These are phyloP conservation scores for Termitomyces sp. DNA, from an alignment of 768 basidiomycete species.

Conservation along the genomic window DNA sequence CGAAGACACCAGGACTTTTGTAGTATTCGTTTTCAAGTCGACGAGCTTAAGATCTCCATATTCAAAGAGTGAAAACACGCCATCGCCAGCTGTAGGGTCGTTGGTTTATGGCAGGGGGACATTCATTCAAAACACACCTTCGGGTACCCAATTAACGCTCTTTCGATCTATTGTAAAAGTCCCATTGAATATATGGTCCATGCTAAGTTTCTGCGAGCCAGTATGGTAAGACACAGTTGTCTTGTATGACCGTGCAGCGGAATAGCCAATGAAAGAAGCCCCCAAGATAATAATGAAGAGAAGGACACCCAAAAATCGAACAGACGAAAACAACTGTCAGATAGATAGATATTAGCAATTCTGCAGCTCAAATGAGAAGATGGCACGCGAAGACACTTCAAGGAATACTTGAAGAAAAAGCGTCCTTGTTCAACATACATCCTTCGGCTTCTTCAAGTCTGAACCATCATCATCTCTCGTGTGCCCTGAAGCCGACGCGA, in stretches of 20 bases:
- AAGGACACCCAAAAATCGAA: slow-evolving; percentile 59
- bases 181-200: slow-evolving; percentile 93
- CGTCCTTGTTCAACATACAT: slow-evolving; percentile 1
- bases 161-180: slow-evolving; percentile 59
- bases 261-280: slow-evolving; percentile 64
- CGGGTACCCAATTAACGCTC: slow-evolving; percentile 80
- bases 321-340: slow-evolving; percentile 43
- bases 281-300: slow-evolving; percentile 57
- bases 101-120: neutral
- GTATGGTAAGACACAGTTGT: slow-evolving; percentile 46
- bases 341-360: neutral
- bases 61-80: slow-evolving; percentile 72
- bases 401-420: neutral
- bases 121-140: slow-evolving; percentile 53
- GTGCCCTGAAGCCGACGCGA: slow-evolving; percentile 9
- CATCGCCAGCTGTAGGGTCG: slow-evolving; percentile 74
- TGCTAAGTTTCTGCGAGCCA: slow-evolving; percentile 65
- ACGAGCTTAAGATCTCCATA: slow-evolving; percentile 72
- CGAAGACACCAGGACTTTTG: slow-evolving; percentile 53
- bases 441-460: slow-evolving; percentile 9
- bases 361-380: neutral
- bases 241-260: slow-evolving; percentile 73
- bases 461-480: slow-evolving; percentile 2
- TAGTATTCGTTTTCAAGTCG: slow-evolving; percentile 73
- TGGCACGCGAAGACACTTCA: neutral